phyloP scores from a whole-genome alignment of 129 eudicot genomes.

The Pittosporum tobira region DNA sequence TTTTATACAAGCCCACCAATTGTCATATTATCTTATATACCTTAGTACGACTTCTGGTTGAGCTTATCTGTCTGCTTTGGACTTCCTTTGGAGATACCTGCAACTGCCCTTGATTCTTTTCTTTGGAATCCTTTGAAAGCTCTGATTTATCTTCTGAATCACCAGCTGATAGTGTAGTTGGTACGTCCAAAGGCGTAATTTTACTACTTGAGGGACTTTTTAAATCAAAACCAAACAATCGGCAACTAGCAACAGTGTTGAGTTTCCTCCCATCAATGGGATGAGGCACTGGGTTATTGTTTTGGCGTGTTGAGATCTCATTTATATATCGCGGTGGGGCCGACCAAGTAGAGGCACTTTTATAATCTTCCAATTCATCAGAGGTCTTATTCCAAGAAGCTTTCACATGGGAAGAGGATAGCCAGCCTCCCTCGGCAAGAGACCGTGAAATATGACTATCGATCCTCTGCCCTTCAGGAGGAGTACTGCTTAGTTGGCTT shows the following conservation, averaged over 20 bases:
- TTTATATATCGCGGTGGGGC: conserved; percentile 34
- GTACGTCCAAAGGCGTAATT: conserved; percentile 20
- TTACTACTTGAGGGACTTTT: conserved; percentile 27
- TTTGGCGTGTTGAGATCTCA: conserved; percentile 23
- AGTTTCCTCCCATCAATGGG: conserved; percentile 29
- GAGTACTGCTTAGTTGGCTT: conserved; percentile 28
- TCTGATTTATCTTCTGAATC: conserved; percentile 45
- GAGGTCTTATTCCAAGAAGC: conserved; percentile 27
- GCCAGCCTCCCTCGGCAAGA: conserved; percentile 30
- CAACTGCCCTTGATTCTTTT: conserved; percentile 34
- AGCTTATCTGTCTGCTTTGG: conserved; percentile 56
- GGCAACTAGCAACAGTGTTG: conserved; percentile 38
- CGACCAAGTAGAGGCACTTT: conserved; percentile 48
- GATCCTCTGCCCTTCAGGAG: conserved; percentile 38
- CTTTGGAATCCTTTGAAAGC: conserved; percentile 47
- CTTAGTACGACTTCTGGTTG: conserved; percentile 86
- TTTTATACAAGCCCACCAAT: neutral
- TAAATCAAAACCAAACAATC: conserved; percentile 76
- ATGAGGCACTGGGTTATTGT: conserved; percentile 13
- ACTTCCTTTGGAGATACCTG: conserved; percentile 51
- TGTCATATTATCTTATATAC: conserved; percentile 37
- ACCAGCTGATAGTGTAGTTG: conserved; percentile 30
- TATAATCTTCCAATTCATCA: conserved; percentile 52
- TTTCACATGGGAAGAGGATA: conserved; percentile 29
- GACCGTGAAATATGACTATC: conserved; percentile 20